phyloP scores from a whole-genome alignment of 495 filamentous ascomycete species.

The Zalerion maritima region DNA sequence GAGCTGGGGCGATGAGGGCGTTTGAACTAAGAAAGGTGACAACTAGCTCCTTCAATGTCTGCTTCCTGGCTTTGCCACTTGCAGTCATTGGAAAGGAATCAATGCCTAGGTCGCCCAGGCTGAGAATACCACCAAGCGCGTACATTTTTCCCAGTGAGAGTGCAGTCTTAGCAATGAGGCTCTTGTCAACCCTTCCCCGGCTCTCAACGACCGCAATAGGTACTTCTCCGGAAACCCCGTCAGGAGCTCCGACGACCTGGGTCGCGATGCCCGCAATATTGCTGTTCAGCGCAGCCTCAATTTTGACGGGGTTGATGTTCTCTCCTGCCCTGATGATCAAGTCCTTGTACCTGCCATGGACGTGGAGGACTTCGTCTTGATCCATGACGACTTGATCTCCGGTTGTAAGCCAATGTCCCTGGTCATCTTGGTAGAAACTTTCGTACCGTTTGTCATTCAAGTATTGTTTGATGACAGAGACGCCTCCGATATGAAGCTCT shows the following conservation, averaged over 20 bases:
- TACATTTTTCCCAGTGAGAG: conserved; percentile 17
- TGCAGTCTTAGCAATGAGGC: conserved; percentile 13
- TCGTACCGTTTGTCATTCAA: conserved; percentile 8
- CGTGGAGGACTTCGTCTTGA: conserved; percentile 17
- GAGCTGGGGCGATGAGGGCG: too few relatives aligned
- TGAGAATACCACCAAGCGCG: conserved; percentile 20
- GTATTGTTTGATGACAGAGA: conserved; percentile 17
- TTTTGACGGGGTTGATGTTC: conserved; percentile 26
- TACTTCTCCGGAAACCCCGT: conserved; percentile 25
- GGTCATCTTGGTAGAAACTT: conserved; percentile 22
- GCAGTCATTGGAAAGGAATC: conserved; percentile 20
- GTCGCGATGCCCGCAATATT: conserved; percentile 13
- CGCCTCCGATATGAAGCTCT: conserved; percentile 26
- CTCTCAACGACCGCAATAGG: conserved; percentile 22
- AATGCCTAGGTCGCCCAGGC: conserved; percentile 17
- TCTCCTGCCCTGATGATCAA: conserved; percentile 35
- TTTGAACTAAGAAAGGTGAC: too few relatives aligned
- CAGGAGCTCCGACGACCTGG: conserved; percentile 22
- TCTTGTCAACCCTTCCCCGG: conserved; percentile 4
- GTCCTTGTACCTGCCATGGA: conserved; percentile 34
- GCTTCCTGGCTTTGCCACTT: conserved; percentile 26
- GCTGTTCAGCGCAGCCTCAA: conserved; percentile 21
- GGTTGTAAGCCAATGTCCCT: conserved; percentile 22
- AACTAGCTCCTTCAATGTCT: conserved; percentile 9
- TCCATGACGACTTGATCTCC: conserved; percentile 32